These are phyloP conservation scores for Pontederia crassipes DNA, from an alignment of 176 grass and related monocot genomes.

Conservation along the genomic window DNA sequence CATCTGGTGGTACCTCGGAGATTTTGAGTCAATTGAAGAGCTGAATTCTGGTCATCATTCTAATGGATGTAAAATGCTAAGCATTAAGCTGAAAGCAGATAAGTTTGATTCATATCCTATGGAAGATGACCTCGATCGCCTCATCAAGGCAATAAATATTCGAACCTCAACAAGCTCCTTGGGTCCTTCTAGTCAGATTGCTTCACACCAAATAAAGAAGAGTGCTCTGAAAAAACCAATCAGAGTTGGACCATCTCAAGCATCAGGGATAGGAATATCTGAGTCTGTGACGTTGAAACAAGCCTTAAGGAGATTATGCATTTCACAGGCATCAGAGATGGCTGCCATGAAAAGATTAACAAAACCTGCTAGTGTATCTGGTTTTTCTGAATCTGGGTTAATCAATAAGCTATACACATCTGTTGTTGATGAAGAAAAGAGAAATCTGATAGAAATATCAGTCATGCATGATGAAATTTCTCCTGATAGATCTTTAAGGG, in stretches of 20 bases:
- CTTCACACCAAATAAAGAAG: constrained; percentile 22
- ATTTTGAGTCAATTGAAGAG: constrained; percentile 84
- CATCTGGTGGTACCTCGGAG: constrained; percentile 63
- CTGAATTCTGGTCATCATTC: constrained; percentile 17
- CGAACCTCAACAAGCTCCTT: constrained; percentile 29
- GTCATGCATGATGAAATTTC: constrained; percentile 13
- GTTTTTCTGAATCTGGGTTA: constrained; percentile 18
- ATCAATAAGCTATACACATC: constrained; percentile 24
- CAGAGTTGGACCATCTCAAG: constrained; percentile 36
- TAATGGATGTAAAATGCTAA: constrained; percentile 32
- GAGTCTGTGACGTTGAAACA: constrained; percentile 87
- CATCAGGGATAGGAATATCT: constrained; percentile 47
- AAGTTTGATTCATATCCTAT: constrained; percentile 30
- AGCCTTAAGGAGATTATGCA: constrained; percentile 28
- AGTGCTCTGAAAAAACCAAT: constrained; percentile 36
- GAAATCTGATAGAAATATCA: constrained; percentile 15
- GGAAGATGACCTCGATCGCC: constrained; percentile 58
- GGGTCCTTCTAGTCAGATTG: constrained; percentile 31
- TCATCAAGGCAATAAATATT: constrained; percentile 68
- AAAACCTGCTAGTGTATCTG: constrained; percentile 17
- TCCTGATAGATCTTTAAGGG: background rate
- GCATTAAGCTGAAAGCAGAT: constrained; percentile 48
- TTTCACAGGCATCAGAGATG: constrained; percentile 29
- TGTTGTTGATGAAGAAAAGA: constrained; percentile 13
- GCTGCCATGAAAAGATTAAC: constrained; percentile 23